phyloP scores from a whole-genome alignment of 352 stramenopile genomes.

The Phytophthora vignae region DNA sequence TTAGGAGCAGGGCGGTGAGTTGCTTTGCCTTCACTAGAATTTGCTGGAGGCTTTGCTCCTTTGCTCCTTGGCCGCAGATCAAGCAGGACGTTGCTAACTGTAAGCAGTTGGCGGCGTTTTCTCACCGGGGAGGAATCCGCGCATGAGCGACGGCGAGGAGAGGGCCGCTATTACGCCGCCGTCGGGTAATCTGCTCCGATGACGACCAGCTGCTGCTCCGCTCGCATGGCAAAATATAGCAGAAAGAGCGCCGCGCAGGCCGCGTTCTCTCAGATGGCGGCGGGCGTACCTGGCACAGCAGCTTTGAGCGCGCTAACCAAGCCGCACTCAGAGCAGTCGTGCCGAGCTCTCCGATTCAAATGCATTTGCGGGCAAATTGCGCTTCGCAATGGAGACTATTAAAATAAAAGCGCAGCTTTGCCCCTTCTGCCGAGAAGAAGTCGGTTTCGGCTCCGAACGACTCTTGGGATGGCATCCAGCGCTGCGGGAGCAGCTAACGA shows the following conservation, averaged over 20 bases:
- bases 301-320: too few relatives aligned
- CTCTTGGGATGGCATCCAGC: constrained; percentile 7
- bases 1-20: neutral
- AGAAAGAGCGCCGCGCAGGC: neutral
- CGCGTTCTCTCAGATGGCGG: constrained; percentile 1
- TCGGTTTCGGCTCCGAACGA: constrained; percentile 4
- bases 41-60: constrained; percentile 16
- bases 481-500: neutral
- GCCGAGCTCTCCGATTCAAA: too few relatives aligned
- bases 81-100: constrained; percentile 21
- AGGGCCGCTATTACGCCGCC: too few relatives aligned
- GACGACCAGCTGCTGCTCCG: neutral
- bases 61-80: neutral
- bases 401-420: too few relatives aligned
- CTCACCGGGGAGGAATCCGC: constrained; percentile 1
- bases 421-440: neutral
- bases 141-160: neutral
- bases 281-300: too few relatives aligned
- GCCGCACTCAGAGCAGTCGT: too few relatives aligned
- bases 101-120: constrained; percentile 17
- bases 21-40: constrained; percentile 28
- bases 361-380: too few relatives aligned
- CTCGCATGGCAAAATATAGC: neutral
- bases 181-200: too few relatives aligned
- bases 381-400: too few relatives aligned